Conservation (phyloP, 148 eudicot species). For the Rhododendron ovatum region DNA sequence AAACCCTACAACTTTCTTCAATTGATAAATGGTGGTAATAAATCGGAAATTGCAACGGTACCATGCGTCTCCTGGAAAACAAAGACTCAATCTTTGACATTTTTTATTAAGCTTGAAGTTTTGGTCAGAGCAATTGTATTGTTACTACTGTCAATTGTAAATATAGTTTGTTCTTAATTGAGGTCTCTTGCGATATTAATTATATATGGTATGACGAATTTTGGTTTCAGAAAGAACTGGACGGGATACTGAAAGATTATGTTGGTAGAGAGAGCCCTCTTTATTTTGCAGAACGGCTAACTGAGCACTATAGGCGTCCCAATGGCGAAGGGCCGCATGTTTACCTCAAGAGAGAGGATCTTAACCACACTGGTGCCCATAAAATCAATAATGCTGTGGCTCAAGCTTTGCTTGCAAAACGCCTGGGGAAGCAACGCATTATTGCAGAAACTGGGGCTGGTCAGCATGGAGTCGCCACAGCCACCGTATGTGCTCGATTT, state of each 20-base stretch:
- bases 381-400: conserved; percentile 91
- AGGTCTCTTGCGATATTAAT: not conserved
- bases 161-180: not conserved
- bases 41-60: not conserved
- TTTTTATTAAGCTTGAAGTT: too few relatives aligned
- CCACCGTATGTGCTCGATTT: conserved; percentile 95
- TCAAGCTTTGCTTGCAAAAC: conserved; percentile 93
- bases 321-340: conserved; percentile 85
- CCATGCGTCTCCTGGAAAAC: not conserved
- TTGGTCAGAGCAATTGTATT: not conserved
- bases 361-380: conserved; percentile 88
- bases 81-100: not conserved
- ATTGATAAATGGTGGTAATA: not conserved
- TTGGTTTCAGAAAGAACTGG: conserved; percentile 65
- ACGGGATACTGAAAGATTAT: conserved; percentile 75
- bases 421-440: conserved; percentile 78
- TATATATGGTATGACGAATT: not conserved
- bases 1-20: not conserved
- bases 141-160: not conserved
- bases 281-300: conserved; percentile 89
- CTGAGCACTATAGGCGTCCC: conserved; percentile 70
- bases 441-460: conserved; percentile 99
- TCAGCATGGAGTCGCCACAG: conserved; percentile 97
- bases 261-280: conserved; percentile 95
- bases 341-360: conserved; percentile 89